These are phyloP conservation scores for Lipomyces oligophaga DNA, from an alignment of 805 yeast genomes.

Conservation along the genomic window DNA sequence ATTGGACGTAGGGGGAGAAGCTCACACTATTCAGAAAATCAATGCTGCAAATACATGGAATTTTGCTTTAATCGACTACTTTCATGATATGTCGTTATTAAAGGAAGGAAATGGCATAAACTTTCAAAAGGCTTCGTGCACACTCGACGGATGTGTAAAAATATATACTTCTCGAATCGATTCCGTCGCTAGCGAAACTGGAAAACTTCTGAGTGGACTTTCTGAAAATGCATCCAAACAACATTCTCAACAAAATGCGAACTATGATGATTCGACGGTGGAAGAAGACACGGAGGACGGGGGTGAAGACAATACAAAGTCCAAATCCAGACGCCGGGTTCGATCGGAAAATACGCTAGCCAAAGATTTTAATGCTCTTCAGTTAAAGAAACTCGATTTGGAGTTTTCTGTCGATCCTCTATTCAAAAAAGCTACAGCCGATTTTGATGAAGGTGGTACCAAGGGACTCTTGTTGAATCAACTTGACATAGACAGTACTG, in stretches of 20 bases:
- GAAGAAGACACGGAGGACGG: conserved; percentile 25
- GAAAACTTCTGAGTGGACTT: conserved; percentile 72
- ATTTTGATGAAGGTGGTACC: conserved; percentile 46
- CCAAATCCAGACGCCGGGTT: conserved; percentile 24
- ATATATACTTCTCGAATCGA: conserved; percentile 89
- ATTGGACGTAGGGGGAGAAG: background rate
- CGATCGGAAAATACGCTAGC: conserved; percentile 36
- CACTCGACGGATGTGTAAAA: conserved; percentile 91
- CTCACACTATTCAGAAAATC: conserved; percentile 48
- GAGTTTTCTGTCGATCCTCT: conserved; percentile 43
- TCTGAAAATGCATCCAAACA: conserved; percentile 40
- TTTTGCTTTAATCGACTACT: conserved; percentile 85
- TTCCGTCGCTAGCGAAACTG: conserved; percentile 87
- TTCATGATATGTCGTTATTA: conserved; percentile 73
- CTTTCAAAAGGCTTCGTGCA: conserved; percentile 86
- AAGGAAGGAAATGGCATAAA: conserved; percentile 76
- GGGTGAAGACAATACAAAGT: conserved; percentile 28
- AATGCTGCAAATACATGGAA: conserved; percentile 85
- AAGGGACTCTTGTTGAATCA: conserved; percentile 47
- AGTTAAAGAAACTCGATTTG: conserved; percentile 37
- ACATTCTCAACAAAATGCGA: conserved; percentile 24
- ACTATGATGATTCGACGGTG: conserved; percentile 25
- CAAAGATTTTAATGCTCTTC: conserved; percentile 33
- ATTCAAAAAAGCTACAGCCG: conserved; percentile 44
- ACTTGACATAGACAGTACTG: conserved; percentile 46